Base-by-base conservation (phyloP, 2,329 filamentous ascomycete genomes). In the Hirsutella minnesotensis region DNA sequence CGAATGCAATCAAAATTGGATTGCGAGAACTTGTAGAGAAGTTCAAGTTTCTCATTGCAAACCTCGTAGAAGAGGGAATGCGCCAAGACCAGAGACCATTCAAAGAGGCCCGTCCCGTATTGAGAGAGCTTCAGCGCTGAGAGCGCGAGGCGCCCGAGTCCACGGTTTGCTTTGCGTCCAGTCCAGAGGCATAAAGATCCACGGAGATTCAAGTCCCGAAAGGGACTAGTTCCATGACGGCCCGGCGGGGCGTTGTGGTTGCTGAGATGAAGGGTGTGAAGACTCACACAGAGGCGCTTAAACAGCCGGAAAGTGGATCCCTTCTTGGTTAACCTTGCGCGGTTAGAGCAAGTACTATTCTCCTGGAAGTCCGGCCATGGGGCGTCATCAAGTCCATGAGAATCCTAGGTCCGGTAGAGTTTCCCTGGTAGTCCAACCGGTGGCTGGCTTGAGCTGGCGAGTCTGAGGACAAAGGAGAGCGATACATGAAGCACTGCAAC, bases 1-100 rank as follows among this genome's bases (percentile, higher is more conserved):
- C 49, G 49, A 46, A 49, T 44, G 46, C 49, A 51, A 51, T 51
- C 48, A 46, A 42, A 46, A 47, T 49, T 46, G 40, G 47, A 51
- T 51, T 51, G 49, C 49, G 5, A 42, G 46, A 50, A 50, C 48
- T 41, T 41, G 16, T 12, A n/a, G n/a, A 40, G 19, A 45, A 35
- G 41, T 43, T 43, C 44, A 31, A 37, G 35, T 34, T 43, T 29
- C 36, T 41, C 38, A 15, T 20, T 27, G 33, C 22, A 31, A 3
- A 30, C 38, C 44, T 40, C 44, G 16, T 3, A n/a, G 38, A 15
- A 30, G 27, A 30, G 12, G n/a, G 44, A 30, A 21, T 15, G 18
- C 37, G 33, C 19, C 21, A 40, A 45, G 33, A 45, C 31, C 37
- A 13, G 9, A n/a, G n/a, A n/a, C n/a, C n/a, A n/a, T n/a, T n/a